Evolutionary conservation across 176 grass and related monocot genomes (phyloP), one percentile per base, ranked within the genome.

Genomic region (Saccharum spontaneum): DNA sequence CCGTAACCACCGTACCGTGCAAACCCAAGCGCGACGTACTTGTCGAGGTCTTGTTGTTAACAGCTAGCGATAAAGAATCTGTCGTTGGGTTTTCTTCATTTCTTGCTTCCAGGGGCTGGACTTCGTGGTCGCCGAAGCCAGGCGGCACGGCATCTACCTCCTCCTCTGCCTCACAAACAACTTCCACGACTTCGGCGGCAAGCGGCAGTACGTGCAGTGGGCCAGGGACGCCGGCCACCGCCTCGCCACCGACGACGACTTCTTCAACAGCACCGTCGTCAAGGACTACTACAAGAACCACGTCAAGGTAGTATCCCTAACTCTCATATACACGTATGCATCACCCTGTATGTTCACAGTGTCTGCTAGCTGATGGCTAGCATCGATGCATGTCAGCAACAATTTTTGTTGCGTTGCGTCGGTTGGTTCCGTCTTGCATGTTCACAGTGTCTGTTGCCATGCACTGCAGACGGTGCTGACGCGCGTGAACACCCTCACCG

Each of bases 121-220:
- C 82, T 98, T 95, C 38, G 93, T 92, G 82, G 34, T 98, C 22
- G 85, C 93, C 52, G 91, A 95, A 28, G 91, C 93, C 4, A 78
- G 68, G 28, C 89, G 85, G 55, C 78, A 95, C 8, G 81, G 86
- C 24, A 48, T 98, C 11, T 85, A 83, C 80, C 84, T 98, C 33
- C 90, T 98, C 23, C 82, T 98, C 83, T 88, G 87, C 77, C 85
- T 98, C 41, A 76, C 89, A 36, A 98, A 98, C 87, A 98, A 98
- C 77, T 90, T 88, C 83, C 59, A 77, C 9, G 89, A 93, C 61
- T 98, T 83, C 10, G 96, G 96, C 50, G 96, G 96, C 6, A 92
- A 84, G 80, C 60, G 82, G 4, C 93, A 90, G 83, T 98, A 98
- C 82, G 89, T 98, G 1, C 52, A 52, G 17, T 98, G 96, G 96